A percentile compares a stretch with the other conserved stretches of the same genome.
These are phyloP conservation scores for Gossypium australe DNA, from an alignment of 345 rosid genomes.

Conservation along the genomic window DNA sequence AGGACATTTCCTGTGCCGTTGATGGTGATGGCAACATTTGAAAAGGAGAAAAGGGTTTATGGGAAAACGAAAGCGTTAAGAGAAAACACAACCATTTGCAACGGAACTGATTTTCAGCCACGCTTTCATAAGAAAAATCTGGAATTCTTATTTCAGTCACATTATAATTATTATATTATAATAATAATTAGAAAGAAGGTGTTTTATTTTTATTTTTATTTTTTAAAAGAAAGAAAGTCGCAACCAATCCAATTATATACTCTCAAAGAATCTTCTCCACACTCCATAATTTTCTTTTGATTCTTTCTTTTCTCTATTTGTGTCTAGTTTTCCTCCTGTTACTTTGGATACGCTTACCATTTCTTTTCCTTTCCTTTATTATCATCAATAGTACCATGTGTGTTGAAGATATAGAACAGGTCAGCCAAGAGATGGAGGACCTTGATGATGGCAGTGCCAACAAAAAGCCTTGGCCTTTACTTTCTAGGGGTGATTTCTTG, in stretches of 20 bases:
- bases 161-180: neutral
- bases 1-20: neutral
- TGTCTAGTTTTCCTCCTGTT: neutral
- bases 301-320: neutral
- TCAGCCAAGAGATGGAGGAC: conserved; percentile 26
- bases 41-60: neutral
- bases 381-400: conserved; percentile 26
- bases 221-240: neutral
- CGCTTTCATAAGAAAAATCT: conserved; percentile 13
- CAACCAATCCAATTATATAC: conserved; percentile 9
- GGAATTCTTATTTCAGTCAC: neutral
- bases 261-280: conserved; percentile 36
- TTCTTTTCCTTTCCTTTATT: neutral
- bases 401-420: conserved; percentile 39
- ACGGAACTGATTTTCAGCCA: conserved; percentile 6
- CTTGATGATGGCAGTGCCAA: conserved; percentile 10
- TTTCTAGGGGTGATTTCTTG: conserved; percentile 29
- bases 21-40: neutral
- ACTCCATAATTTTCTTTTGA: conserved; percentile 13
- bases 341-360: conserved; percentile 23
- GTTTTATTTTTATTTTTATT: no score
- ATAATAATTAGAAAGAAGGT: neutral
- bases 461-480: conserved; percentile 32
- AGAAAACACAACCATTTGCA: neutral
- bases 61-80: neutral